Conservation (phyloP, 2,329 filamentous ascomycete genomes). For the Scytalidium lignicola region DNA sequence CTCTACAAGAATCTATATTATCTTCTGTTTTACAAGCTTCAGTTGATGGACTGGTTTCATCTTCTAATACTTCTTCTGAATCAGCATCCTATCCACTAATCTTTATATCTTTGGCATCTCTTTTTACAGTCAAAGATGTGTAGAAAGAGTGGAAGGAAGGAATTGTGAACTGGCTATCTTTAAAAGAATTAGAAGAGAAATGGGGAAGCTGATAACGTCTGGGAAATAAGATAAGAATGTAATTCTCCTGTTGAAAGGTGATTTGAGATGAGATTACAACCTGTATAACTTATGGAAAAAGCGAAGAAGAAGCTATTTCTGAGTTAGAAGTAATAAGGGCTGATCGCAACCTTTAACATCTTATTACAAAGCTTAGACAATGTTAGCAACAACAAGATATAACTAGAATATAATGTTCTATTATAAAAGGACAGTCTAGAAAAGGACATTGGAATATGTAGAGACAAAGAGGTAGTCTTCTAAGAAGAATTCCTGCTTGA, state of each 20-base stretch:
- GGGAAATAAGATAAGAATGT: background rate
- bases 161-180: background rate
- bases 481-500: no score
- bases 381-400: background rate
- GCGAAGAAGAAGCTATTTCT: background rate
- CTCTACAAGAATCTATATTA: background rate
- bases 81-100: background rate
- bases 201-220: conserved; percentile 3
- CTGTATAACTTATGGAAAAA: background rate
- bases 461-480: no score
- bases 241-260: conserved; percentile 5
- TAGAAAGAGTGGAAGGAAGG: conserved; percentile 8
- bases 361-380: background rate
- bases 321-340: conserved; percentile 4
- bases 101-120: background rate
- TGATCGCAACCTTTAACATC: background rate
- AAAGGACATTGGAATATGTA: no score
- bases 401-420: no score
- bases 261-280: conserved; percentile 1
- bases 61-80: background rate
- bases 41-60: background rate
- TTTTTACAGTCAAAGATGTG: conserved; percentile 3
- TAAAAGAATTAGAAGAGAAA: conserved; percentile 4
- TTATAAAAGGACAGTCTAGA: no score
- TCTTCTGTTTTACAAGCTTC: background rate